Conservation (phyloP, 2,329 filamentous ascomycete species). For the Leptographium galeiforme region DNA sequence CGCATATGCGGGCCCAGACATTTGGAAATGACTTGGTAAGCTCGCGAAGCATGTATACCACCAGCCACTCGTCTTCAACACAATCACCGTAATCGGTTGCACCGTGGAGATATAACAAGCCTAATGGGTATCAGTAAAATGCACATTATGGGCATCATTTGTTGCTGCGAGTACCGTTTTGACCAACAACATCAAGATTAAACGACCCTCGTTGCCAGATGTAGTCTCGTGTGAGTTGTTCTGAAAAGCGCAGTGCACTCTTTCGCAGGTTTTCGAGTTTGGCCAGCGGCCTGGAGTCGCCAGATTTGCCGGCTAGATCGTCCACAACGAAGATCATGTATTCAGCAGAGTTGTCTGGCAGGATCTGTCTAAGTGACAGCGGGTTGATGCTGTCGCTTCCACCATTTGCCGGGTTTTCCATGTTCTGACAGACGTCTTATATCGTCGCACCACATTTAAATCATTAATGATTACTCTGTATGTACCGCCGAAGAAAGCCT, state of each 20-base stretch:
- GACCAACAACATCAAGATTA: slow-evolving; percentile 49
- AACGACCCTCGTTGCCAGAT: slow-evolving; percentile 92
- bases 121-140: slow-evolving; percentile 16
- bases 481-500: too few relatives aligned
- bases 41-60: slow-evolving; percentile 79
- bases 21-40: slow-evolving; percentile 59
- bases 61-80: slow-evolving; percentile 93
- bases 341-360: slow-evolving; percentile 76
- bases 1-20: slow-evolving; percentile 71
- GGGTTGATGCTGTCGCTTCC: neutral
- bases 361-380: slow-evolving; percentile 8
- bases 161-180: slow-evolving; percentile 32
- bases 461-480: too few relatives aligned
- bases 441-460: too few relatives aligned
- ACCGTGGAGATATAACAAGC: slow-evolving; percentile 54
- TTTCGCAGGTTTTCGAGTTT: slow-evolving; percentile 61
- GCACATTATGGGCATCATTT: neutral
- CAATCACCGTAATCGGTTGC: slow-evolving; percentile 83
- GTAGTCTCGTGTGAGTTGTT: slow-evolving; percentile 61
- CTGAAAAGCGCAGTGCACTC: slow-evolving; percentile 47
- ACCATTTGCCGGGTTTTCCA: neutral
- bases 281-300: slow-evolving; percentile 39
- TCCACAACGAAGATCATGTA: slow-evolving; percentile 68
- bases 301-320: slow-evolving; percentile 26
- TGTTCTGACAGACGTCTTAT: neutral